Evolutionary conservation across 2,329 filamentous ascomycete species (phyloP), one percentile per base, ranked within the genome.

Genomic region (Endocalyx cinctus): DNA sequence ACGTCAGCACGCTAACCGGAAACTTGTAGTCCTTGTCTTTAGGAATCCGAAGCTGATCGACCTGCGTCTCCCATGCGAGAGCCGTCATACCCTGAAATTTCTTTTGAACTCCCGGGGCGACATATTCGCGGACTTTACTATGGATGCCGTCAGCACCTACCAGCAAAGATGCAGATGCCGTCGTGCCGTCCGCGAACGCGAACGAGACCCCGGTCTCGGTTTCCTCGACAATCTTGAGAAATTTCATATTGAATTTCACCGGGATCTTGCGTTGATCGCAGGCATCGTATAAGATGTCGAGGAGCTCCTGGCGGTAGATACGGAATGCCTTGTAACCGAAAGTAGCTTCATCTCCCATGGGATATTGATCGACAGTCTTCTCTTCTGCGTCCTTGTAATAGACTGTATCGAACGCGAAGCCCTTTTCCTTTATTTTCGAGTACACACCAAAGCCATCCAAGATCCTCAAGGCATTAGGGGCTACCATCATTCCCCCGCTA

Each of bases 71-170:
- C 42, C 39, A 43, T 1, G 42, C 42, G 2, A 72, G 52, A 2
- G 57, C 67, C 4, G 59, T 47, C 46, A 69, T 62, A 22, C 69
- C 69, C 1, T 64, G 69, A 46, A 74, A 81, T 2, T 55, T 60
- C 3, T 77, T 69, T 18, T 62, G 45, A 1, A 72, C 42, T 0
- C 64, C 61, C 0, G 74, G 70, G 27, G 68, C 59, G 0, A 81
- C 54, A 29, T 76, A 67, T 4, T 57, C 61, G 3, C 75, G 63
- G 0, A 79, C 67, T 1, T 55, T 61, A 2, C 72, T 77, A 47
- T 79, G 73, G 32, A 80, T 79, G 0, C 77, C 77, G 37, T 81
- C 77, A 0, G 74, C 69, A 0, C 74, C 76, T 12, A 79, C 58
- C 0, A 81, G 65, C 10, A 74, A 46, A 1, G 55, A 45, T 0